Evolutionary conservation across 1,284 basidiomycete genomes (phyloP).

Genomic region (Mycena citricolor): DNA sequence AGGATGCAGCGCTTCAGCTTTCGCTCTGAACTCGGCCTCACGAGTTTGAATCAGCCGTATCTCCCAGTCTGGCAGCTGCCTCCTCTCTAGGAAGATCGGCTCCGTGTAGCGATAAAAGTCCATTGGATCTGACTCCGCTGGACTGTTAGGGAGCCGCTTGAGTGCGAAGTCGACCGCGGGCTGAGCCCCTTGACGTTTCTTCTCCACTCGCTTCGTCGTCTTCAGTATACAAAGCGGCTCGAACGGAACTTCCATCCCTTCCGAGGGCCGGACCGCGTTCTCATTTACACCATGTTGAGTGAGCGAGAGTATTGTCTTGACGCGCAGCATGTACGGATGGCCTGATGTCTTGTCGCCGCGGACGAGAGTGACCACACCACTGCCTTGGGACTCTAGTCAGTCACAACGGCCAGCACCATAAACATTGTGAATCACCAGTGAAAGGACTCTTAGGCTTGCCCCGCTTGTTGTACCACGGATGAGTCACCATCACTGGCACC

Average conservation of each 20-base stretch:
- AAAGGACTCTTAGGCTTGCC: background rate
- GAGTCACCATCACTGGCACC: background rate
- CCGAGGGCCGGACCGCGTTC: background rate
- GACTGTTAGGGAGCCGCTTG: too few relatives aligned
- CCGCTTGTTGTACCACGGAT: conserved; percentile 10
- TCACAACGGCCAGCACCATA: too few relatives aligned
- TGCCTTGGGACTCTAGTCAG: conserved; percentile 3
- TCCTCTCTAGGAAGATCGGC: too few relatives aligned
- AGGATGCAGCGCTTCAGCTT: too few relatives aligned
- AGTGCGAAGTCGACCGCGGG: too few relatives aligned
- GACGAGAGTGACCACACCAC: conserved; percentile 16
- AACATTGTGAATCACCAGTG: conserved; percentile 5
- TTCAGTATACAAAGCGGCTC: background rate
- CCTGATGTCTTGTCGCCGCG: background rate
- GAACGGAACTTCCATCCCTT: conserved; percentile 9
- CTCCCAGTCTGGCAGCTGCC: too few relatives aligned
- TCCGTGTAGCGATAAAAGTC: too few relatives aligned
- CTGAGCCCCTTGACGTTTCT: too few relatives aligned
- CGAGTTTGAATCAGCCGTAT: too few relatives aligned
- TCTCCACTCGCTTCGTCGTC: conserved; percentile 12
- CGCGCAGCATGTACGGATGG: conserved; percentile 6
- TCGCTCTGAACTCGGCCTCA: too few relatives aligned
- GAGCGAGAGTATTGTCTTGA: conserved; percentile 9
- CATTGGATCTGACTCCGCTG: too few relatives aligned
- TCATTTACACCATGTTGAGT: background rate